Evolutionary conservation across 345 rosid genomes (phyloP).

Genomic region (Conringia planisiliqua): DNA sequence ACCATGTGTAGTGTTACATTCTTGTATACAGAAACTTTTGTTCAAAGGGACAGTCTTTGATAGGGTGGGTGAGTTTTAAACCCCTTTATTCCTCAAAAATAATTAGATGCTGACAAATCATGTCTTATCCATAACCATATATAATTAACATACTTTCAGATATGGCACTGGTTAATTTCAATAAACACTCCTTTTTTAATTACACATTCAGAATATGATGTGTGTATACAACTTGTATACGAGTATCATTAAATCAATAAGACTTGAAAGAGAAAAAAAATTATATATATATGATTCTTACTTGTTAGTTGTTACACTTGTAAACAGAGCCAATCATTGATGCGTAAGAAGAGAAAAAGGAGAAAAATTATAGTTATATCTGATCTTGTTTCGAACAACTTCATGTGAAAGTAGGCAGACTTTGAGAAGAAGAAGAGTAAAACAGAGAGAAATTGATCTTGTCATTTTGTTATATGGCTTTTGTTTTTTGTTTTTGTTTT

Average conservation of each 20-base stretch:
- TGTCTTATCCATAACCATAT: constrained; percentile 10
- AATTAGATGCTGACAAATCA: constrained; percentile 10
- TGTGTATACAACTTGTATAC: neutral
- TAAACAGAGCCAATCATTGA: constrained; percentile 15
- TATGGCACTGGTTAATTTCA: neutral
- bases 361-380: neutral
- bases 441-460: neutral
- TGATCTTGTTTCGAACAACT: neutral
- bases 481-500: no score
- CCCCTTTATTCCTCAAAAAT: constrained; percentile 13
- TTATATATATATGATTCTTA: neutral
- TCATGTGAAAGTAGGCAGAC: constrained; percentile 16
- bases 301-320: constrained; percentile 7
- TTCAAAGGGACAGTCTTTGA: constrained; percentile 12
- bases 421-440: constrained; percentile 13
- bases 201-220: neutral
- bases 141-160: neutral
- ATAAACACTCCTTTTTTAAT: neutral
- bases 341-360: constrained; percentile 23
- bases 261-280: neutral
- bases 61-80: constrained; percentile 1
- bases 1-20: constrained; percentile 30
- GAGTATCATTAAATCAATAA: neutral
- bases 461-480: neutral
- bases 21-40: constrained; percentile 12